Evolutionary conservation across 1,139 yeast species (phyloP), one percentile per base, ranked within the genome.

Genomic region (Sporopachydermia cereana): DNA sequence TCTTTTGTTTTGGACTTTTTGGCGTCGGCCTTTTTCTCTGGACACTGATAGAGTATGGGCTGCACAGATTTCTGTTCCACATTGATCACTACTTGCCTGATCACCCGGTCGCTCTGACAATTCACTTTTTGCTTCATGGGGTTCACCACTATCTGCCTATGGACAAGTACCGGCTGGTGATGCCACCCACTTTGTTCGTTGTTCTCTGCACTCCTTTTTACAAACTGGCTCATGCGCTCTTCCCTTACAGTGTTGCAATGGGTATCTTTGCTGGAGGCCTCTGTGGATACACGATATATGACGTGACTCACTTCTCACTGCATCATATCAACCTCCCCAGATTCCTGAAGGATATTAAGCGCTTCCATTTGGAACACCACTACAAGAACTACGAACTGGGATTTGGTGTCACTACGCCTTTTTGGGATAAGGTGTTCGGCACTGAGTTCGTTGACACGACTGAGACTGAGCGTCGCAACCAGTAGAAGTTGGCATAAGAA

Each of bases 71-170:
- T 63, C 63, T 93, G 52, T 91, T 91, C 79, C 99, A 91, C 62
- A 69, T 91, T 57, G 99, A 91, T 61, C 68, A 75, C 44, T 76
- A 79, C 59, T 72, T 93, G 52, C 99, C 99, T 12, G 84, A 85
- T 53, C 76, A 83, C 62, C 81, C 79, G 44, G 48, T 74, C 30
- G 84, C 84, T 18, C 79, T 83, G 57, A 77, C 95, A 1, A 54
- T 86, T 42, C 99, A 91, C 63, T 91, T 91, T 71, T 64, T 88
- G 51, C 70, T 89, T 53, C 99, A 91, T 58, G 99, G 99, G 45
- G 83, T 89, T 47, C 99, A 91, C 62, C 99, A 91, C 63, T 91
- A 86, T 63, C 72, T 91, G 55, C 99, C 99, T 50, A 91, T 93
- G 98, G 99, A 91, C 66, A 76, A 77, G 48, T 71, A 79, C 63